Percentiles rank a stretch among this genome's conserved stretches.
phyloP scores from a whole-genome alignment of 2,329 filamentous ascomycete genomes.

The Talaromyces verruculosus region DNA sequence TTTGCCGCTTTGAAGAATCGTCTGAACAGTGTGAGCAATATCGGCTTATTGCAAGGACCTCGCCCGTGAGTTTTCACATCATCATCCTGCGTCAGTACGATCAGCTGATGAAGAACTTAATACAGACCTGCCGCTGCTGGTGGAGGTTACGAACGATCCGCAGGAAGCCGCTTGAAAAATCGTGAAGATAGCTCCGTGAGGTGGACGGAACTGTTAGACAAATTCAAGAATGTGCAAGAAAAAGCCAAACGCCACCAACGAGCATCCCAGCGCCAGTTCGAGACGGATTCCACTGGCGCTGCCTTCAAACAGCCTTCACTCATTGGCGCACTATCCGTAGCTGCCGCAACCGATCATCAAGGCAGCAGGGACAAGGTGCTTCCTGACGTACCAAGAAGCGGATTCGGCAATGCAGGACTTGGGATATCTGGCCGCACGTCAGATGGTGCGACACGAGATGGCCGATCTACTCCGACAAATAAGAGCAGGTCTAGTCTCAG shows the following conservation, averaged over 20 bases:
- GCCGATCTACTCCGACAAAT: constrained; percentile 37
- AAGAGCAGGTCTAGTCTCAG: constrained; percentile 66
- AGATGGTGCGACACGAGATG: constrained; percentile 38
- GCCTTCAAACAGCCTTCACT: constrained; percentile 37
- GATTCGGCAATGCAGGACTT: constrained; percentile 26
- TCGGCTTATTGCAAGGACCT: constrained; percentile 85
- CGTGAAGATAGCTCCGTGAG: constrained; percentile 82
- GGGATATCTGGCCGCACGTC: constrained; percentile 48
- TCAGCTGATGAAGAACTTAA: constrained; percentile 1
- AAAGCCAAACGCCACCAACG: constrained; percentile 71
- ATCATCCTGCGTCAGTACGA: background rate
- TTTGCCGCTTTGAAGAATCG: constrained; percentile 96
- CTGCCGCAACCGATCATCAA: constrained; percentile 26
- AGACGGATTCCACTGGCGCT: constrained; percentile 53
- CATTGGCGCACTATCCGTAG: constrained; percentile 35
- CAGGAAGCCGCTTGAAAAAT: constrained; percentile 70
- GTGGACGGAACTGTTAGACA: constrained; percentile 91
- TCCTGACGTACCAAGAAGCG: constrained; percentile 36
- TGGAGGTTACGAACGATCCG: constrained; percentile 63
- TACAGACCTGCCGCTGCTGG: constrained; percentile 31
- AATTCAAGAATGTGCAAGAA: constrained; percentile 90
- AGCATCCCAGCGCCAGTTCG: constrained; percentile 46
- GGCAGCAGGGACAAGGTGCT: constrained; percentile 36
- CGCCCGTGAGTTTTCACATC: constrained; percentile 63
- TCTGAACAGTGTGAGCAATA: constrained; percentile 93